These are phyloP conservation scores for Inosperma sp. DNA, from an alignment of 768 basidiomycete genomes.

Conservation along the genomic window DNA sequence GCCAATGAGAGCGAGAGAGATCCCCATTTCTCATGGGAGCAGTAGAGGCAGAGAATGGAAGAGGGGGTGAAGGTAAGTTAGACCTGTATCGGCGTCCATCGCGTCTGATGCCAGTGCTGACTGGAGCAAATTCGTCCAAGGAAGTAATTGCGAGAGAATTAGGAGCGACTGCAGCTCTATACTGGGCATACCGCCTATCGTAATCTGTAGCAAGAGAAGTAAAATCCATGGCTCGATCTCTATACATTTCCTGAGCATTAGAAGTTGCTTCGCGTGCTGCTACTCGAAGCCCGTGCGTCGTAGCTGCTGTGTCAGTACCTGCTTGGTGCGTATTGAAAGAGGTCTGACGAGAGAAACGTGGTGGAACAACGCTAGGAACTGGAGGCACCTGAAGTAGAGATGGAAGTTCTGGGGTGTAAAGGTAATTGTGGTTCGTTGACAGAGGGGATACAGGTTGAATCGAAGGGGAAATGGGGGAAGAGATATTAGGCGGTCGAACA, in stretches of 20 bases:
- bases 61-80: no score
- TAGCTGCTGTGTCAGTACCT: slow-evolving; percentile 17
- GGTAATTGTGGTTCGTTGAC: background rate
- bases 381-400: background rate
- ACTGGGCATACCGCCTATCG: no score
- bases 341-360: slow-evolving; percentile 15
- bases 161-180: no score
- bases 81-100: no score
- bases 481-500: background rate
- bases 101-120: no score
- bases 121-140: no score
- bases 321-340: slow-evolving; percentile 6
- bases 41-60: no score
- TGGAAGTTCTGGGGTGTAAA: background rate
- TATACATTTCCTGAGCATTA: background rate
- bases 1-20: no score
- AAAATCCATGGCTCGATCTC: background rate
- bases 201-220: slow-evolving; percentile 9
- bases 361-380: slow-evolving; percentile 9
- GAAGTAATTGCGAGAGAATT: no score
- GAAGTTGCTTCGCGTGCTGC: slow-evolving; percentile 20
- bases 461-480: slow-evolving; percentile 1
- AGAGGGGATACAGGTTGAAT: background rate
- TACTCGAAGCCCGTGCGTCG: slow-evolving; percentile 23
- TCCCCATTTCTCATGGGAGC: no score